Base-by-base conservation (phyloP, 2,329 filamentous ascomycete species). In the Colletotrichum chlorophyti region DNA sequence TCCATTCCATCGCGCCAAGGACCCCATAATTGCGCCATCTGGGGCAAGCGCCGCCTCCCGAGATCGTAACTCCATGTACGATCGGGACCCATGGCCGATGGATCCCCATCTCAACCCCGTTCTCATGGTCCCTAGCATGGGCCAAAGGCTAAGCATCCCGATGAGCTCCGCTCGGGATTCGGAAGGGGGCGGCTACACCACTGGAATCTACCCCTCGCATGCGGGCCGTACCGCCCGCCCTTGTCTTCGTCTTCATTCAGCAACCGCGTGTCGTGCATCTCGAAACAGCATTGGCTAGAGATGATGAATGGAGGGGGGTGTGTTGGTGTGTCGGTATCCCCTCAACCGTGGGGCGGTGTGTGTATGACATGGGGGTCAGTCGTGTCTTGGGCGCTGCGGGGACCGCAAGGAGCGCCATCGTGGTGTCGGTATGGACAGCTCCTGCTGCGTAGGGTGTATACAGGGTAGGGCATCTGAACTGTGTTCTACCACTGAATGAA, bases 1-100 rank as follows among this genome's bases (percentile, higher is more conserved):
- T n/a, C n/a, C n/a, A n/a, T n/a, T n/a, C n/a, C 32, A 55, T 55
- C 37, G 31, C 37, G 51, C 43, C 43, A 49, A 49, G 43, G 21
- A 24, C 31, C 51, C 51, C 55, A 38, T 59, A 45, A 55, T 55
- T 41, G 55, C 55, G 43, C 51, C 37, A 55, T 55, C 55, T 55
- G 43, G 51, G 43, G 37, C 31, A 43, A 38, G 37, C 37, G 37
- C 29, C 35, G 7, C 29, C 32, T 14, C 12, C 19, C 51, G 37
- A 55, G 37, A 59, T 49, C 43, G 43, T 43, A 43, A 43, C 29
- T n/a, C 14, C 15, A 47, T 48, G 26, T 47, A 48, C 54, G 49
- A 58, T 53, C 43, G 35, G n/a, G 37, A 49, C 37, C 31, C 37
- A 31, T 34, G 37, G 21, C 19, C 37, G 29, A 52, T 14, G 10